Conservation (phyloP, 164 flowering plant genomes). For the Pachysandra terminalis region DNA sequence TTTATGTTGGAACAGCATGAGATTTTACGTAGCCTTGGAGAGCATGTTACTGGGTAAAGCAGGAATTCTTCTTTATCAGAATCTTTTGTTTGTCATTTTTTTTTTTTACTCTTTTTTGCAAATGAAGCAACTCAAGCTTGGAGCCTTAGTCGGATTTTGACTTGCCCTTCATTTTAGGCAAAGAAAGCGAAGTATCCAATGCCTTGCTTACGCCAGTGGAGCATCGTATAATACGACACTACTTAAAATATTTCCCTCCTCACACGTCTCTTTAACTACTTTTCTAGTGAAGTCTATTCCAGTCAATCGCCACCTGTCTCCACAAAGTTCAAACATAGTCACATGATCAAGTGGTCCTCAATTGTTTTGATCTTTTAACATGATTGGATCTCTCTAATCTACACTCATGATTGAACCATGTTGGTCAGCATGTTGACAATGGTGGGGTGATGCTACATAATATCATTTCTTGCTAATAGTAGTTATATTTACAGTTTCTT, state of each 20-base stretch:
- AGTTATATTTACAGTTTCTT: neutral
- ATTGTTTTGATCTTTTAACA: neutral
- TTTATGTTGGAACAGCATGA: too few species aligned
- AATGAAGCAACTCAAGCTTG: too few species aligned
- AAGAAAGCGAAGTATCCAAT: neutral
- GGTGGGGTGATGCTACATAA: slow-evolving; percentile 1
- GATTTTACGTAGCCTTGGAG: too few species aligned
- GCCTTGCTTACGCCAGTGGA: neutral
- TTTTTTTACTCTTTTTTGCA: neutral
- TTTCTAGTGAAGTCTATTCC: neutral
- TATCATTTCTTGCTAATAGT: slow-evolving; percentile 3
- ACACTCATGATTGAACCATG: neutral
- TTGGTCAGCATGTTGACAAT: neutral
- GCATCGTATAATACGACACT: too few species aligned
- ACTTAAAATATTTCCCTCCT: too few species aligned
- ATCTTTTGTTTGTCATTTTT: too few species aligned
- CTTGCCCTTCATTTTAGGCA: too few species aligned
- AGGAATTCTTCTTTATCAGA: neutral
- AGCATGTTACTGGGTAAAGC: neutral
- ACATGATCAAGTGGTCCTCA: neutral
- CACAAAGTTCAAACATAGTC: too few species aligned
- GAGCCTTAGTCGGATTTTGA: too few species aligned
- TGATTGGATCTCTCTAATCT: neutral
- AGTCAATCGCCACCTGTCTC: too few species aligned
- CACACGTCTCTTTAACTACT: neutral